Percentiles rank a stretch among this genome's conserved stretches.
phyloP scores from a whole-genome alignment of 805 yeast species.

The Teunomyces barrocoloradensis region DNA sequence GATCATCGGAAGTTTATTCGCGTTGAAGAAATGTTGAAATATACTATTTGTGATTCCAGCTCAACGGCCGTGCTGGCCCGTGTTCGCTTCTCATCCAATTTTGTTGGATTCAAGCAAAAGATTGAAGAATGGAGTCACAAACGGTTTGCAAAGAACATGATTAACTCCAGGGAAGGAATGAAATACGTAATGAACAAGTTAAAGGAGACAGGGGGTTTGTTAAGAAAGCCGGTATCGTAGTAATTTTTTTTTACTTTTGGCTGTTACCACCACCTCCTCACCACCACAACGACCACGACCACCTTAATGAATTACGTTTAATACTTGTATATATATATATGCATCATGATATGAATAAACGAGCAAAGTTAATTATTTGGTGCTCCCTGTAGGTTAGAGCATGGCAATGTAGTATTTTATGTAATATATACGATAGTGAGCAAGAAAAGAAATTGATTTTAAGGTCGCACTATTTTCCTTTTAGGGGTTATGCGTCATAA shows the following conservation, averaged over 20 bases:
- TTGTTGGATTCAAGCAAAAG: constrained; percentile 62
- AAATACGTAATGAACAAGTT: constrained; percentile 70
- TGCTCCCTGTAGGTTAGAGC: no score
- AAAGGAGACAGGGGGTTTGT: constrained; percentile 26
- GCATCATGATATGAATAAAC: neutral
- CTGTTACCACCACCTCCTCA: no score
- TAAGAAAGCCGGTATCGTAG: constrained; percentile 4
- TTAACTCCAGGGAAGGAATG: constrained; percentile 69
- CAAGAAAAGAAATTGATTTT: neutral
- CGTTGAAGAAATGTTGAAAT: constrained; percentile 74
- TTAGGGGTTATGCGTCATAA: constrained; percentile 1
- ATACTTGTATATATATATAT: neutral
- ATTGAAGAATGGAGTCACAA: constrained; percentile 82
- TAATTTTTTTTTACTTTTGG: no score
- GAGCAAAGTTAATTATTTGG: no score
- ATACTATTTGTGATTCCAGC: constrained; percentile 34
- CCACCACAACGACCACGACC: neutral
- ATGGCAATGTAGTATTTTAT: no score
- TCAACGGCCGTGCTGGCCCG: constrained; percentile 48
- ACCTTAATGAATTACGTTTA: neutral
- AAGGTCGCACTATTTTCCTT: constrained; percentile 2
- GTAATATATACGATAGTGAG: neutral
- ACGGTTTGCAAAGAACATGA: constrained; percentile 65
- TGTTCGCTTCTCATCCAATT: constrained; percentile 72
- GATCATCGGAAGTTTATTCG: constrained; percentile 78